Percentiles rank a stretch among this genome's conserved stretches.
Conservation (phyloP, 148 eudicot species). For the Bassia scoparia region DNA sequence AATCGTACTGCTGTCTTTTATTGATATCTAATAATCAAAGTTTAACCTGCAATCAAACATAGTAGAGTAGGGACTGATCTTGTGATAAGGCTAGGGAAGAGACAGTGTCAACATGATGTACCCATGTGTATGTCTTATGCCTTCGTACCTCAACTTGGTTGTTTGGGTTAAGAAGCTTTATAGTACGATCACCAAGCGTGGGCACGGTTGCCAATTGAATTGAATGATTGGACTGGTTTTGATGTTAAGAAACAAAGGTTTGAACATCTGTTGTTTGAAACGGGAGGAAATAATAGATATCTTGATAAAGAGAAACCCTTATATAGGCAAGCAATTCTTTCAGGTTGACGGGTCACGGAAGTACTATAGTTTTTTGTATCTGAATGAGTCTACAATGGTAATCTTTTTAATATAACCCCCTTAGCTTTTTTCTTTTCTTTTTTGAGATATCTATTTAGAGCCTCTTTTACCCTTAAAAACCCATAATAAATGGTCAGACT, state of each 20-base stretch:
- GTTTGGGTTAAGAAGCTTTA: conserved; percentile 52
- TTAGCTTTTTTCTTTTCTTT: no score
- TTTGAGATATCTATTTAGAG: neutral
- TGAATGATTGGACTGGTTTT: conserved; percentile 4
- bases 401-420: neutral
- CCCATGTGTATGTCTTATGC: conserved; percentile 77
- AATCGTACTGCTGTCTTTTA: neutral
- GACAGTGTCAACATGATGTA: conserved; percentile 75
- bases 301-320: conserved; percentile 13
- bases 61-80: conserved; percentile 65
- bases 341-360: neutral
- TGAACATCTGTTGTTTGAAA: neutral
- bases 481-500: neutral
- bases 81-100: conserved; percentile 59
- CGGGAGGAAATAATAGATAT: conserved; percentile 1
- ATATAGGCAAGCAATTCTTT: conserved; percentile 24
- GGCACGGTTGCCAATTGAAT: conserved; percentile 64
- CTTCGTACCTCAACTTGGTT: conserved; percentile 60
- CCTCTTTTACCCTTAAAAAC: neutral
- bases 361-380: neutral
- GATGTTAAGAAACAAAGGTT: conserved; percentile 9
- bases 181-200: conserved; percentile 67
- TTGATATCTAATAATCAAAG: neutral
- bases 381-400: neutral
- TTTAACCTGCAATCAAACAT: conserved; percentile 40